phyloP scores from a whole-genome alignment of 1,284 basidiomycete genomes.

The Vanrija pseudolonga region DNA sequence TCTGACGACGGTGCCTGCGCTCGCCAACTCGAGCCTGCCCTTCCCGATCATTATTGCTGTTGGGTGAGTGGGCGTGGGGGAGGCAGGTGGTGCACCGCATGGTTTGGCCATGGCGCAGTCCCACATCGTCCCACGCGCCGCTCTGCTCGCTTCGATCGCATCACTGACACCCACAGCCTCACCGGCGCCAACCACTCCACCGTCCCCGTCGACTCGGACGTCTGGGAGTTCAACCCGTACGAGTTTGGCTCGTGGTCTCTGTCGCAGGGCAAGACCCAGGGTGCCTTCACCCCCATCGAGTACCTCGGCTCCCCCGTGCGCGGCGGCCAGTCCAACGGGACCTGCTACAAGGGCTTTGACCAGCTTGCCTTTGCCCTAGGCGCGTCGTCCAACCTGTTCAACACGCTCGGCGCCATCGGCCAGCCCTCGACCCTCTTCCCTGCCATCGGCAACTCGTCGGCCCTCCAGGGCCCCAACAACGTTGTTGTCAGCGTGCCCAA shows the following conservation, averaged over 20 bases:
- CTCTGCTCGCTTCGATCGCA: too few species aligned
- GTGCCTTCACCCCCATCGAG: slow-evolving; percentile 42
- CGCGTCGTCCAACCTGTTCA: slow-evolving; percentile 47
- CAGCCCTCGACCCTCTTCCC: slow-evolving; percentile 6
- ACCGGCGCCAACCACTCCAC: slow-evolving; percentile 43
- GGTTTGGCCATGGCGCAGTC: too few species aligned
- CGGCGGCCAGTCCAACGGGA: slow-evolving; percentile 38
- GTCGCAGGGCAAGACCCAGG: slow-evolving; percentile 25
- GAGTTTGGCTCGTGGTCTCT: slow-evolving; percentile 52
- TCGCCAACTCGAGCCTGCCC: slow-evolving; percentile 16
- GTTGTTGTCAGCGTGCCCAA: slow-evolving; percentile 50
- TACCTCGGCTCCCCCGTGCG: slow-evolving; percentile 44
- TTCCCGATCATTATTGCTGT: slow-evolving; percentile 11
- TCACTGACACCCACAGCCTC: too few species aligned
- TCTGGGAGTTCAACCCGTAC: slow-evolving; percentile 52
- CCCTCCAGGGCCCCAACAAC: slow-evolving; percentile 20
- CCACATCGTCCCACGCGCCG: too few species aligned
- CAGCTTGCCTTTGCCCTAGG: slow-evolving; percentile 50
- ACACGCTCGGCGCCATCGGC: slow-evolving; percentile 30
- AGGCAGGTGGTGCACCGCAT: too few species aligned
- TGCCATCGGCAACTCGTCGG: slow-evolving; percentile 33
- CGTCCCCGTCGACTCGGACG: slow-evolving; percentile 48
- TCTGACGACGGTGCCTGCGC: slow-evolving; percentile 23
- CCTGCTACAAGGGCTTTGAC: slow-evolving; percentile 47
- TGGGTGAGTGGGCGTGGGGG: not conserved